Base-by-base conservation (phyloP, 2,329 filamentous ascomycete species). In the Monosporascus sp. region DNA sequence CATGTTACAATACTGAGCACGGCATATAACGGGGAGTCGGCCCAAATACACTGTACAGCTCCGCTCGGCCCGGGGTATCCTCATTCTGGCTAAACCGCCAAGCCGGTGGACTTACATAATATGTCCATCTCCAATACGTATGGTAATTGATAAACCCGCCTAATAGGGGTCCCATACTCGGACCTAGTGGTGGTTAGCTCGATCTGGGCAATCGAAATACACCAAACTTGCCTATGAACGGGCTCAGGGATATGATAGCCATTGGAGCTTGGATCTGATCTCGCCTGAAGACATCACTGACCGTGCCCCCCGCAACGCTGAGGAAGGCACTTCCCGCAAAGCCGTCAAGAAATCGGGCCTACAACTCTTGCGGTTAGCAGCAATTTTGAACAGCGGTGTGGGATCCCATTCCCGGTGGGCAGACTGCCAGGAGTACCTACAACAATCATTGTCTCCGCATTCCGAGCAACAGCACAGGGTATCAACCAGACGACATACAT, bases 111-210 rank as follows among this genome's bases (percentile, higher is more conserved):
- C 64, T 17, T 55, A 66, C 79, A 66, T 92, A 96, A 70, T 94
- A 92, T 0, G 86, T 88, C 89, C 89, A 94, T 50, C 88, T 76
- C 87, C 91, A 96, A 52, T 76, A 73, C 3, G 79, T 80, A 61
- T 86, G 83, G 61, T 87, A 83, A 68, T 93, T 93, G 68, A 96
- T 91, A 69, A 95, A 91, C 7, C 90, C 91, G 8, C 90, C 90
- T 19, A 88, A 67, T 17, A 86, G 59, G 0, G 84, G 83, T 0
- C 84, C 83, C 3, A 84, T 61, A 8, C 76, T 77, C 0, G 84
- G 79, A 62, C 91, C 66, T 68, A 37, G 8, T 31, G 34, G 2
- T 27, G 45, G 31, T 59, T 53, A 55, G 20, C 11, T 52, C 24
- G 20, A 27, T 31, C 5, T 8, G 17, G 3, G 24, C 17, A 20